A percentile compares a stretch with the other conserved stretches of the same genome.
phyloP scores from a whole-genome alignment of 768 basidiomycete species.

The Macrolepiota albuminosa region DNA sequence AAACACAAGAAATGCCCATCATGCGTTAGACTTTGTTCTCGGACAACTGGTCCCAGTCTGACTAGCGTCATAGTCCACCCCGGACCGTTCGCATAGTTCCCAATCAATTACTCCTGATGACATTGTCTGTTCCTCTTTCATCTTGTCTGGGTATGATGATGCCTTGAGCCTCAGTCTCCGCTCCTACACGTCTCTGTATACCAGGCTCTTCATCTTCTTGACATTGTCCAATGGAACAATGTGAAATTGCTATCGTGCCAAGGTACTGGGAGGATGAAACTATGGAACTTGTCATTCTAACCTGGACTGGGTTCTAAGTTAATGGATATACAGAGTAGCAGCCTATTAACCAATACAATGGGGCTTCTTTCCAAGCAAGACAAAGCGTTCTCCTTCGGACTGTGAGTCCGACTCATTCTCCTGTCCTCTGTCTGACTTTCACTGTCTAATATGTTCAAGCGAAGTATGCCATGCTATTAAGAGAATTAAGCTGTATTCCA shows the following conservation, averaged over 20 bases:
- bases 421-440: not conserved
- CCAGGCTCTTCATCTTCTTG: not conserved
- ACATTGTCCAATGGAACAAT: not conserved
- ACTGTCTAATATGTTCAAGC: not conserved
- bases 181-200: too few relatives aligned
- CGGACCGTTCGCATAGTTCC: not conserved
- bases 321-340: not conserved
- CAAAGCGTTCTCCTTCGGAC: not conserved
- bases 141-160: not conserved
- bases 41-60: not conserved
- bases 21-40: too few relatives aligned
- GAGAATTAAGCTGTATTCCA: too few relatives aligned
- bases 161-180: not conserved
- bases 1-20: not conserved
- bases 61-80: not conserved
- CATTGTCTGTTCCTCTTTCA: not conserved
- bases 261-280: not conserved
- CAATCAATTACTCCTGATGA: not conserved
- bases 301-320: not conserved
- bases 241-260: not conserved
- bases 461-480: not conserved
- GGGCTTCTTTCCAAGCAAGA: not conserved
- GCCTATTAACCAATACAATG: not conserved
- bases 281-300: not conserved
- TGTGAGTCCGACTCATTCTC: not conserved